Conservation (phyloP, 2,329 filamentous ascomycete genomes). For the Lecanoromycetidae sp. region DNA sequence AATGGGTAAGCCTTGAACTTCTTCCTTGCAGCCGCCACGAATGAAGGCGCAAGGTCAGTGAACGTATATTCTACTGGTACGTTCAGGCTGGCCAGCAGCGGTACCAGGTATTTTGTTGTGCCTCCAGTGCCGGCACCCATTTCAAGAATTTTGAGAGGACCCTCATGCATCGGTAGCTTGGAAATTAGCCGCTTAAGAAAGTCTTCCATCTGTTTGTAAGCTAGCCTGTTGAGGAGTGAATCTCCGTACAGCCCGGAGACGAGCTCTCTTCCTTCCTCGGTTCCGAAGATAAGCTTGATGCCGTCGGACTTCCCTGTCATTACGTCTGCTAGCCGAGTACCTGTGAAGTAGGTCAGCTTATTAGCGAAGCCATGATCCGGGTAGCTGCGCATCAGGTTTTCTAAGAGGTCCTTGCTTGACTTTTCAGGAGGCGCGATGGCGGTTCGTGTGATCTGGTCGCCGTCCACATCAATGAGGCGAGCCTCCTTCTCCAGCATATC, state of each 20-base stretch:
- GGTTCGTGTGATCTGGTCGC: conserved; percentile 23
- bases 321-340: conserved; percentile 28
- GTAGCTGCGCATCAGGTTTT: conserved; percentile 22
- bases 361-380: conserved; percentile 23
- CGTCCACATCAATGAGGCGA: conserved; percentile 24
- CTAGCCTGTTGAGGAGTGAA: conserved; percentile 16
- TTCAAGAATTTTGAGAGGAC: conserved; percentile 21
- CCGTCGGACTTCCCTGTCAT: conserved; percentile 29
- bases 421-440: conserved; percentile 18
- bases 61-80: conserved; percentile 32
- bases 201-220: conserved; percentile 13
- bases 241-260: conserved; percentile 29
- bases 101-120: conserved; percentile 27
- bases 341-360: conserved; percentile 26
- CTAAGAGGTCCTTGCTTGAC: conserved; percentile 20
- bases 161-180: conserved; percentile 19
- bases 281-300: conserved; percentile 31
- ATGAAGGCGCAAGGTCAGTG: conserved; percentile 31
- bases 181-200: neutral
- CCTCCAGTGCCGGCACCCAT: conserved; percentile 35
- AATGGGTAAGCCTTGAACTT: conserved; percentile 1
- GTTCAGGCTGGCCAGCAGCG: conserved; percentile 19
- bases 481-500: conserved; percentile 22
- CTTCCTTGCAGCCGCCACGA: conserved; percentile 21
- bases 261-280: conserved; percentile 20